Conservation (phyloP, 2,329 filamentous ascomycete genomes). For the Paramyrothecium sp. region DNA sequence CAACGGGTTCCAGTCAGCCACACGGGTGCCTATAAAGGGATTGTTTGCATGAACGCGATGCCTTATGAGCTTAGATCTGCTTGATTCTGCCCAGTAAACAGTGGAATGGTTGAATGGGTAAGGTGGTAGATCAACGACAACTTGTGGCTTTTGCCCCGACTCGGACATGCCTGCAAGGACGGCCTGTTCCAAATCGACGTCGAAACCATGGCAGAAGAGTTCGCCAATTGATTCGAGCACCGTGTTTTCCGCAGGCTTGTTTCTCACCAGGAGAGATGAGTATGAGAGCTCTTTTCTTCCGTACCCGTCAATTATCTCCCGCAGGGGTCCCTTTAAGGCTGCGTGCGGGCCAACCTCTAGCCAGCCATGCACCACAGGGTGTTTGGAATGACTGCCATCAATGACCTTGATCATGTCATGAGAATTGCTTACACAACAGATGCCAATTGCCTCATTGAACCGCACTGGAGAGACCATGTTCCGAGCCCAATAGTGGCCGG, state of each 20-base stretch:
- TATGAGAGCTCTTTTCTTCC: slow-evolving; percentile 15
- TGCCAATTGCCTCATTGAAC: slow-evolving; percentile 24
- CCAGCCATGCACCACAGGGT: too few species aligned
- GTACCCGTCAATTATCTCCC: slow-evolving; percentile 28
- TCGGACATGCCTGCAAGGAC: slow-evolving; percentile 21
- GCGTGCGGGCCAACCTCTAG: slow-evolving; percentile 40
- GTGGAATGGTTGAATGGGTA: slow-evolving; percentile 56
- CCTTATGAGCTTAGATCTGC: slow-evolving; percentile 40
- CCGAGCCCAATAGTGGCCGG: slow-evolving; percentile 40
- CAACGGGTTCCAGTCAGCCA: slow-evolving; percentile 40
- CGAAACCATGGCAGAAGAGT: slow-evolving; percentile 32
- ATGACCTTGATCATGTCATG: slow-evolving; percentile 16
- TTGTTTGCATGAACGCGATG: slow-evolving; percentile 43
- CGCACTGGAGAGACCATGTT: slow-evolving; percentile 45
- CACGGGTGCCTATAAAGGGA: slow-evolving; percentile 49
- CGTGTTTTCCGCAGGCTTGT: slow-evolving; percentile 15
- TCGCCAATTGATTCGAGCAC: slow-evolving; percentile 30
- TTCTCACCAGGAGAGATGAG: slow-evolving; percentile 25
- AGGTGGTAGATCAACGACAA: slow-evolving; percentile 44
- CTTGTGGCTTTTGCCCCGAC: slow-evolving; percentile 16
- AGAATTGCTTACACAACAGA: slow-evolving; percentile 35
- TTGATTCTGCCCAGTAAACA: slow-evolving; percentile 53
- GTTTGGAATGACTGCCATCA: slow-evolving; percentile 27
- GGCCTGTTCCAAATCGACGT: slow-evolving; percentile 24
- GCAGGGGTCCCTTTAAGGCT: slow-evolving; percentile 31